These are phyloP conservation scores for Porcisia hertigi DNA, from an alignment of 208 protist genomes.

Conservation along the genomic window DNA sequence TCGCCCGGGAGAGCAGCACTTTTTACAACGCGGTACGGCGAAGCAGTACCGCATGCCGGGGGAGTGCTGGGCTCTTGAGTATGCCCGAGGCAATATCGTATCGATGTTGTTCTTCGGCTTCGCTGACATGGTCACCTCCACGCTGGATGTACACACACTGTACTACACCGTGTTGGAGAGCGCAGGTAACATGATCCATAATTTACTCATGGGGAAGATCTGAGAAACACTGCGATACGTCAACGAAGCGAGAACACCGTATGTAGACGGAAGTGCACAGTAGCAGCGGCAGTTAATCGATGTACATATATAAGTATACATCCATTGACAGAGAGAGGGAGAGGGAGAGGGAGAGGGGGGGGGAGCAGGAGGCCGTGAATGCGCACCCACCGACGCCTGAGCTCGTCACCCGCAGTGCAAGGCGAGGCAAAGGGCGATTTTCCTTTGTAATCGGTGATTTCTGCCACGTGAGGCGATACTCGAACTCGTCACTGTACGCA, in stretches of 20 bases:
- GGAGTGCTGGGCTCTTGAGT: conserved; percentile 92
- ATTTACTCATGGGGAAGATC: conserved; percentile 76
- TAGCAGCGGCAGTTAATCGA: not conserved
- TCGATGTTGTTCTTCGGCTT: conserved; percentile 94
- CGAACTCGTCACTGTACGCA: too few relatives aligned
- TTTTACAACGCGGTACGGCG: conserved; percentile 55
- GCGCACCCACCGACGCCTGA: too few relatives aligned
- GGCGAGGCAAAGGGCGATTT: too few relatives aligned
- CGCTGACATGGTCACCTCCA: conserved; percentile 80
- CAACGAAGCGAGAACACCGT: not conserved
- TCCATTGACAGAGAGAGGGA: too few relatives aligned
- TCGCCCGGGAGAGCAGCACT: conserved; percentile 74
- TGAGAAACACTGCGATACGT: conserved; percentile 18
- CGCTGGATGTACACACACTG: conserved; percentile 75
- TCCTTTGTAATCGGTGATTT: too few relatives aligned
- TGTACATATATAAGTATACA: too few relatives aligned
- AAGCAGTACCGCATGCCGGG: conserved; percentile 93
- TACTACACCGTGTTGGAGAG: conserved; percentile 70
- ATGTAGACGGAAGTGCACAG: not conserved
- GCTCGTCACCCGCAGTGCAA: too few relatives aligned
- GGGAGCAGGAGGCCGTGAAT: too few relatives aligned
- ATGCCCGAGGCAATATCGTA: conserved; percentile 89
- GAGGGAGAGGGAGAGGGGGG: too few relatives aligned
- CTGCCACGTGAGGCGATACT: too few relatives aligned
- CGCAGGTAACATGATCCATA: conserved; percentile 68